These are phyloP conservation scores for Nitzschia sp. DNA, from an alignment of 108 stramenopile species.

Conservation along the genomic window DNA sequence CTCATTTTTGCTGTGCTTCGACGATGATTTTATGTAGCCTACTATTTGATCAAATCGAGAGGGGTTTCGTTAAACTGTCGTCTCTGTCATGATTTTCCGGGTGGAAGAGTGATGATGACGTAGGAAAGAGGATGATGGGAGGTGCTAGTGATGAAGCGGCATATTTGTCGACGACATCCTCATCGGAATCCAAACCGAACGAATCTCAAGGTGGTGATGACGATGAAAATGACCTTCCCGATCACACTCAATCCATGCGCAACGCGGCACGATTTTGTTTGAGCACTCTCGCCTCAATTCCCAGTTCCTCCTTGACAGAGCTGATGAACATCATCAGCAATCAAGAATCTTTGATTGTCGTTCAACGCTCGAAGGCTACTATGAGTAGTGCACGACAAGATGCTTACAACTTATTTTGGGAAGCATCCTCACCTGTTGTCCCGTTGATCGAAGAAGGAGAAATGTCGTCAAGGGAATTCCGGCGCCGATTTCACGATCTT, in stretches of 20 bases:
- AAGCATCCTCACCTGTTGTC: background rate
- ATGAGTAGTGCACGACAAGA: background rate
- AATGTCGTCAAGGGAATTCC: background rate
- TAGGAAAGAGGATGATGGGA: no score
- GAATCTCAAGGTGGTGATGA: no score
- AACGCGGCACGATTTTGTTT: conserved; percentile 1
- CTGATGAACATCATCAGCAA: background rate
- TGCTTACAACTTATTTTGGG: background rate
- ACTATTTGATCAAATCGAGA: no score
- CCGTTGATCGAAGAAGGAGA: background rate
- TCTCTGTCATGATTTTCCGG: no score
- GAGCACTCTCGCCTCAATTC: background rate
- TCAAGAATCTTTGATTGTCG: background rate
- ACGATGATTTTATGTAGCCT: no score
- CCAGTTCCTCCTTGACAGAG: background rate
- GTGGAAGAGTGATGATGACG: no score
- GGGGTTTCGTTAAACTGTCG: no score
- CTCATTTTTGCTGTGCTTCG: no score
- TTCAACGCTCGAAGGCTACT: background rate
- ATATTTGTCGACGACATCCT: no score
- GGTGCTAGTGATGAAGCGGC: no score
- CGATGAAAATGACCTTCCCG: background rate
- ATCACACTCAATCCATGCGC: conserved; percentile 21
- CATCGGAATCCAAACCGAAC: no score
- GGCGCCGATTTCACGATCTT: background rate